Evolutionary conservation across 805 yeast genomes (phyloP).

Genomic region (Lachancea dasiensis): DNA sequence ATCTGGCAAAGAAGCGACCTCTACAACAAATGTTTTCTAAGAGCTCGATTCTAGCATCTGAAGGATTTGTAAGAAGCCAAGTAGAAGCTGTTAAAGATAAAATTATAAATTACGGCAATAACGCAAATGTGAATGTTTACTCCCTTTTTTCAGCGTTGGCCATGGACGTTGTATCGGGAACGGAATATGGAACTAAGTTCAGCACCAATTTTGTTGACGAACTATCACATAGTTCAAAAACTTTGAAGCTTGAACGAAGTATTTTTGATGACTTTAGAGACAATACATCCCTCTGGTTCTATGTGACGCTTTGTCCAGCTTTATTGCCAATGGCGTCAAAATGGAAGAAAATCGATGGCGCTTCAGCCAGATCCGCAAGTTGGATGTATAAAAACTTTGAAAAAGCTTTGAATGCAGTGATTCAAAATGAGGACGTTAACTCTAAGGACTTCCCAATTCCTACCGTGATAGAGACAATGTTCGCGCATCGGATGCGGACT

Average conservation of each 20-base stretch:
- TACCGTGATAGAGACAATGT: slow-evolving; percentile 5
- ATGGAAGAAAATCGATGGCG: slow-evolving; percentile 31
- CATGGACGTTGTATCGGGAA: slow-evolving; percentile 60
- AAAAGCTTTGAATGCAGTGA: slow-evolving; percentile 18
- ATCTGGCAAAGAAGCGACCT: slow-evolving; percentile 38
- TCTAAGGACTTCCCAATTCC: slow-evolving; percentile 14
- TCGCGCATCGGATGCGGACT: too few species aligned
- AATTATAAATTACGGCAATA: slow-evolving; percentile 18
- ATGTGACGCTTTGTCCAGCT: slow-evolving; percentile 55
- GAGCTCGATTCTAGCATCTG: slow-evolving; percentile 34
- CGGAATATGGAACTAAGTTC: slow-evolving; percentile 48
- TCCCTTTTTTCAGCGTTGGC: slow-evolving; percentile 65
- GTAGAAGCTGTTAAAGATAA: slow-evolving; percentile 27
- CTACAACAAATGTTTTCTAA: slow-evolving; percentile 43
- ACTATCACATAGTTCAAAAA: slow-evolving; percentile 5
- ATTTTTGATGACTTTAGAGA: slow-evolving; percentile 41
- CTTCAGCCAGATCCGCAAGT: slow-evolving; percentile 36
- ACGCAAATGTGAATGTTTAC: slow-evolving; percentile 45
- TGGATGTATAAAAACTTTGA: slow-evolving; percentile 39
- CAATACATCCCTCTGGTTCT: slow-evolving; percentile 57
- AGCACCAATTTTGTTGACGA: slow-evolving; percentile 42
- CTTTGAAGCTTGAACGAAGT: slow-evolving; percentile 34
- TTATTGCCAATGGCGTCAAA: slow-evolving; percentile 48
- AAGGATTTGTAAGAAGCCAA: slow-evolving; percentile 31
- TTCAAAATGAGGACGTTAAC: slow-evolving; percentile 17